phyloP scores from a whole-genome alignment of 768 basidiomycete species.

The Xerocomellus chrysenteron region DNA sequence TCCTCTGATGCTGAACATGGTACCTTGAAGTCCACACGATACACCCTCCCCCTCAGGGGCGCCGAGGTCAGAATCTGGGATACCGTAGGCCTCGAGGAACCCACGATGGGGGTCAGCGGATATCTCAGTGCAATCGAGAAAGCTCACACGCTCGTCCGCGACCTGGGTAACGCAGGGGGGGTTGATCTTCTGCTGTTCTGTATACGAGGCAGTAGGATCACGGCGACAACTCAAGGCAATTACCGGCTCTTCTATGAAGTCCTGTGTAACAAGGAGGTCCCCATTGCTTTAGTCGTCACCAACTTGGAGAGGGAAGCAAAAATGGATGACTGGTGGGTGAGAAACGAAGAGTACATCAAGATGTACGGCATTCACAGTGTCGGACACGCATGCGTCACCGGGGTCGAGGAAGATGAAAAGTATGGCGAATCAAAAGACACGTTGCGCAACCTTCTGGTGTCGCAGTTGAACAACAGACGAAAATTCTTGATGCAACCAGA shows the following conservation, averaged over 20 bases:
- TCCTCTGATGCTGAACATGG: constrained; percentile 35
- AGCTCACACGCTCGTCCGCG: constrained; percentile 25
- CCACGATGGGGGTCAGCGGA: constrained; percentile 27
- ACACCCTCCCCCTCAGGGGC: constrained; percentile 16
- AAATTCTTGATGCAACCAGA: constrained; percentile 28
- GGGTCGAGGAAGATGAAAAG: constrained; percentile 34
- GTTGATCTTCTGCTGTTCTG: constrained; percentile 40
- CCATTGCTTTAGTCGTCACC: constrained; percentile 40
- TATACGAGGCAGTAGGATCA: constrained; percentile 35
- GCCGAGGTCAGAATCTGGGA: constrained; percentile 27
- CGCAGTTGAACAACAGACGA: constrained; percentile 7
- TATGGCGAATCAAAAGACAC: constrained; percentile 34
- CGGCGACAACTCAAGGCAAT: constrained; percentile 33
- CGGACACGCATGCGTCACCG: constrained; percentile 44
- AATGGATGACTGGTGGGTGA: constrained; percentile 38
- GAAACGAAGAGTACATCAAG: constrained; percentile 27
- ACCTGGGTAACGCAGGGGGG: constrained; percentile 24
- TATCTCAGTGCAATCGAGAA: constrained; percentile 32
- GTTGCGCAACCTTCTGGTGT: constrained; percentile 21
- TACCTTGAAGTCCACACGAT: constrained; percentile 31
- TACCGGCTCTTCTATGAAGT: constrained; percentile 41
- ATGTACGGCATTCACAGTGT: constrained; percentile 27
- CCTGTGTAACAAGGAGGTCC: constrained; percentile 39
- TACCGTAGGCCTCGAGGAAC: constrained; percentile 32
- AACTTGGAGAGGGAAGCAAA: constrained; percentile 36